Evolutionary conservation across 257 asterid species (phyloP), one percentile per base, ranked within the genome.

Genomic region (Pogostemon cablin): DNA sequence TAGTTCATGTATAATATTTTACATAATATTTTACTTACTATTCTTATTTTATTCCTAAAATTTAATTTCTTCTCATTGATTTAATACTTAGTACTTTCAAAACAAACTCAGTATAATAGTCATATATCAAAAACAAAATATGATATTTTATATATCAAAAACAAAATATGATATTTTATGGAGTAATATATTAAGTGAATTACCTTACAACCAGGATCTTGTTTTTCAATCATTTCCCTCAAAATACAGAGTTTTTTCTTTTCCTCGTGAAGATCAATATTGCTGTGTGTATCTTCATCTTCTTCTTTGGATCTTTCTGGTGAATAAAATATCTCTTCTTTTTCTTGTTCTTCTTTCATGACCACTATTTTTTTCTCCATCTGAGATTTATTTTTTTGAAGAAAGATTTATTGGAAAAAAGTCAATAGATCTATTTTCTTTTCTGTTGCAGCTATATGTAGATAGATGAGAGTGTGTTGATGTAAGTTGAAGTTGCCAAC

Each of bases 141-240:
- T 15, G 17, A 15, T 15, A 15, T n/a, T n/a, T n/a, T n/a, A 15
- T 15, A 15, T 0, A 15, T 15, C 17, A 15, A 53, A 46, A 46
- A 46, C 3, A 10, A 46, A 2, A 46, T 46, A 43, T 6, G 9
- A 43, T 43, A 42, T 42, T 42, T 15, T 15, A 15, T 15, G 17
- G 17, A 46, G 10, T 46, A 3, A 46, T 46, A 46, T 46, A 17
- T 53, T 5, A 20, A 20, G 6, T 11, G 3, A 38, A 5, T 34
- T 74, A 88, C 96, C 96, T 87, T 82, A 81, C 80, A 83, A 79
- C 86, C 68, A 49, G 87, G 85, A 77, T 80, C 86, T 77, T 86
- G 80, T 42, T 77, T 85, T 70, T 83, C 88, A 56, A 86, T 76
- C 4, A 50, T 37, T 52, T 75, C 77, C 78, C 93, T 86, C 81